Conservation (phyloP, 768 basidiomycete genomes). For the Xanthoconium stramineum region DNA sequence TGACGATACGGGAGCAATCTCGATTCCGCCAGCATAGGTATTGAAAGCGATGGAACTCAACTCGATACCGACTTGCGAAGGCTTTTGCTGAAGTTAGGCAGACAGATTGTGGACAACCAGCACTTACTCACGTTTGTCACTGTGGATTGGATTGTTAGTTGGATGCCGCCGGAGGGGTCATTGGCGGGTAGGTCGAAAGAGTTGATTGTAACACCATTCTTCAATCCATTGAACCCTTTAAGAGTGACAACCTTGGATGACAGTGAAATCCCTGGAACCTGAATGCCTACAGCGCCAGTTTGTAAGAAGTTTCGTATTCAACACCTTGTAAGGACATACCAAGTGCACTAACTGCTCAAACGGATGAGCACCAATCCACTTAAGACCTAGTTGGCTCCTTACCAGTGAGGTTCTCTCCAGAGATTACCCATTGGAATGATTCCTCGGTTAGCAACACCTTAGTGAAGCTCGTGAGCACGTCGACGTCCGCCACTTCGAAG, state of each 20-base stretch:
- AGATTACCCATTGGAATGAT: constrained; percentile 68
- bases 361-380: constrained; percentile 4
- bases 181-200: constrained; percentile 69
- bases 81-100: constrained; percentile 36
- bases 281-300: constrained; percentile 42
- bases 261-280: constrained; percentile 53
- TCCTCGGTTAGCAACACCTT: constrained; percentile 61
- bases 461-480: constrained; percentile 60
- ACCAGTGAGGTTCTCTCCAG: constrained; percentile 62
- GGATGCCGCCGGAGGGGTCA: constrained; percentile 70
- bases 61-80: constrained; percentile 71
- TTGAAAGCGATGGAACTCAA: constrained; percentile 61
- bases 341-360: constrained; percentile 49
- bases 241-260: constrained; percentile 56
- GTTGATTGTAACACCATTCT: constrained; percentile 58
- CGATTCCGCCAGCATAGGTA: constrained; percentile 47
- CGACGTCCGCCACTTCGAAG: constrained; percentile 58
- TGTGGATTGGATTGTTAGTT: constrained; percentile 59
- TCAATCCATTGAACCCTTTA: constrained; percentile 68
- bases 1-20: constrained; percentile 59
- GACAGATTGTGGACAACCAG: no score
- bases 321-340: constrained; percentile 34
- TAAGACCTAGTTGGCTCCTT: constrained; percentile 7
- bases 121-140: constrained; percentile 51
- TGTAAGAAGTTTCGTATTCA: not conserved